phyloP scores from a whole-genome alignment of 2,329 filamentous ascomycete genomes.

The Thielaviopsis populi region DNA sequence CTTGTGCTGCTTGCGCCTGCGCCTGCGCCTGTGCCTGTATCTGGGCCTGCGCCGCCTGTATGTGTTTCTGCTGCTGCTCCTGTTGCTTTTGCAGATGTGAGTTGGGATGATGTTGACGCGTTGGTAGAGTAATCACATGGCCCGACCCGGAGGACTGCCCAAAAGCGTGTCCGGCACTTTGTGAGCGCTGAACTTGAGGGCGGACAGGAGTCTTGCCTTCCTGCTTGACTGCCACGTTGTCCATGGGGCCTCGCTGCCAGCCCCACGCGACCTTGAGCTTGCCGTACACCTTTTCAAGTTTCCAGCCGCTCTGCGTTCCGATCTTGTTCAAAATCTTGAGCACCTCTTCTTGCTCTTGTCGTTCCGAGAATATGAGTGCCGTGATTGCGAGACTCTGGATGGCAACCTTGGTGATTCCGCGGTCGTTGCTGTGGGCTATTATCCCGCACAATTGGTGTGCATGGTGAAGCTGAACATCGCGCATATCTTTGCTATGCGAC shows the following conservation, averaged over 20 bases:
- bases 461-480: conserved; percentile 53
- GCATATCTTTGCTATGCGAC: conserved; percentile 50
- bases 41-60: conserved; percentile 14
- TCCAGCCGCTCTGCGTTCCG: conserved; percentile 63
- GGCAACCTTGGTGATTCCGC: conserved; percentile 62
- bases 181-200: neutral
- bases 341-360: conserved; percentile 65
- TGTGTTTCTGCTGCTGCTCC: conserved; percentile 16
- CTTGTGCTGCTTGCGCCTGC: neutral
- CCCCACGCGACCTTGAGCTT: conserved; percentile 67
- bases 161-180: neutral
- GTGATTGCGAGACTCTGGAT: conserved; percentile 67
- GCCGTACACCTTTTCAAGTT: conserved; percentile 52
- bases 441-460: conserved; percentile 82
- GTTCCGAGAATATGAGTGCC: conserved; percentile 52
- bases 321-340: conserved; percentile 63
- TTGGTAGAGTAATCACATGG: conserved; percentile 6
- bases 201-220: neutral
- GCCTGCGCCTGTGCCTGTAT: neutral
- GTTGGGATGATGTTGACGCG: conserved; percentile 12
- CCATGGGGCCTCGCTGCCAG: conserved; percentile 35
- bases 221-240: neutral
- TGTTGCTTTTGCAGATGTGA: conserved; percentile 14
- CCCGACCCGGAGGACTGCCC: neutral
- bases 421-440: conserved; percentile 67